Base-by-base conservation (phyloP, 352 stramenopile genomes). In the Pythium graminicola region DNA sequence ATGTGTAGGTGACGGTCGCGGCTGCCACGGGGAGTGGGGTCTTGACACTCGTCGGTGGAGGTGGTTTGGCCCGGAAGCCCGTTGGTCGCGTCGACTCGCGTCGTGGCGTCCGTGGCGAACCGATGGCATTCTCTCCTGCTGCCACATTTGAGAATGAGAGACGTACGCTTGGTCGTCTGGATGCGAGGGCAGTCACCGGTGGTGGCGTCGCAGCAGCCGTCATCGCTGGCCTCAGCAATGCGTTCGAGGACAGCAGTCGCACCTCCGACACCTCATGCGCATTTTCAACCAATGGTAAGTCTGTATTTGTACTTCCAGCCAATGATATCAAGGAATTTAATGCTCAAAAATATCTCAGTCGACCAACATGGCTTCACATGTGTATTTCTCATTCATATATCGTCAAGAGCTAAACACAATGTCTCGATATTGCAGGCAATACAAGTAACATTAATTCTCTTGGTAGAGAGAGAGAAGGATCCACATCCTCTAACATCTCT, bases 41-140 rank as follows among this genome's bases (percentile, higher is more conserved):
- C 4, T 20, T 19, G 9, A 16, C 40, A 6, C 5, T 23, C 43
- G 35, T 50, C 13, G 48, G 4, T 9, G 27, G 48, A 14, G 43
- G 7, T 14, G 17, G 16, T 16, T 53, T 53, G 10, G 11, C 3
- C 6, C 52, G 42, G 14, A 11, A n/a, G 4, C 16, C 9, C 5
- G n/a, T 2, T 8, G 17, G 9, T 31, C 47, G 43, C 1, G 6
- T 16, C 2, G 50, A 58, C 33, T 61, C 58, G 13, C 49, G 41
- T 1, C 58, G 58, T 3, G 52, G 46, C 22, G 50, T 53, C 1
- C 50, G 50, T 2, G 56, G 41, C 19, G 36, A 22, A 16, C 5
- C 22, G 4, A 7, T 5, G 4, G 1, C 45, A 29, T 1, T 28
- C 9, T 50, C 45, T 14, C 17, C 19, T 1, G 32, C 22, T 27